These are phyloP conservation scores for Artemisia argyi DNA, from an alignment of 129 eudicot species.

Conservation along the genomic window DNA sequence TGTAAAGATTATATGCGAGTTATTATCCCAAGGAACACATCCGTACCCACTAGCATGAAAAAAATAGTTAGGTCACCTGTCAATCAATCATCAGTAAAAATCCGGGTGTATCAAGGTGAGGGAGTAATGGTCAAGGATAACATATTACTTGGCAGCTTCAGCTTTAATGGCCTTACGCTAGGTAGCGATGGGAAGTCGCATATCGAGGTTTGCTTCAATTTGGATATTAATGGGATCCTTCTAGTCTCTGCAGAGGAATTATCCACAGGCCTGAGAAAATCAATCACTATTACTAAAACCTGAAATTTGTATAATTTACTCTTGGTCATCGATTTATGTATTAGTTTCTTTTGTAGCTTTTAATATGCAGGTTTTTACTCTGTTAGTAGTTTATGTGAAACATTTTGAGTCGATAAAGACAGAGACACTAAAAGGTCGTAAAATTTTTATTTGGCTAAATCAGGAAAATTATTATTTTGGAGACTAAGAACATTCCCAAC, in stretches of 20 bases:
- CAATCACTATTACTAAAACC: no score
- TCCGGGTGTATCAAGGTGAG: neutral
- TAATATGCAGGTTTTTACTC: no score
- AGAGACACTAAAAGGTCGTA: no score
- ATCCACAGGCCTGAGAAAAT: neutral
- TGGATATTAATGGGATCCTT: neutral
- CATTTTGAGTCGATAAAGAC: no score
- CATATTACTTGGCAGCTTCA: neutral
- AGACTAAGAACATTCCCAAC: no score
- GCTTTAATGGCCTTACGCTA: neutral
- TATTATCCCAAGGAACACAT: neutral
- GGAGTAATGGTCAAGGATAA: neutral
- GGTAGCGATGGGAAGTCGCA: neutral
- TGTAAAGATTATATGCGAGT: neutral
- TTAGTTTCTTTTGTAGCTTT: no score
- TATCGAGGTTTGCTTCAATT: neutral
- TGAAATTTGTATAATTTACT: no score
- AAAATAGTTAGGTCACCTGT: neutral
- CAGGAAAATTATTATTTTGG: no score
- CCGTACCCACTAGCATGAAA: neutral
- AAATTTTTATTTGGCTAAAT: no score
- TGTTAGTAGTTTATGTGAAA: no score
- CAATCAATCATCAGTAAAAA: neutral
- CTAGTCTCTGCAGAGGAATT: neutral
- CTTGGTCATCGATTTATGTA: no score